These are phyloP conservation scores for Helianthus tuberosus DNA, from an alignment of 129 eudicot species.

Conservation along the genomic window DNA sequence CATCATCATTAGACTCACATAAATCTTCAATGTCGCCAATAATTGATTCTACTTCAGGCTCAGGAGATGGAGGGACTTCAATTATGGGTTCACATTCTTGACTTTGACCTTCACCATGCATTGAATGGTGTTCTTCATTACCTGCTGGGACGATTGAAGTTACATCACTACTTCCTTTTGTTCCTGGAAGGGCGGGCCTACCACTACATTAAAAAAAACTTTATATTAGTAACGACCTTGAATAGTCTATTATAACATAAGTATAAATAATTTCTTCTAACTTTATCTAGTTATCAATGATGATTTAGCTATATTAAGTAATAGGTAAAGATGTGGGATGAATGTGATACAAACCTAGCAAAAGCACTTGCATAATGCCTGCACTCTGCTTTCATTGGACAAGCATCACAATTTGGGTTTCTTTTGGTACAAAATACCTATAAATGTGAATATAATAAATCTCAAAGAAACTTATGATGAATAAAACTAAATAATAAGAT, in stretches of 20 bases:
- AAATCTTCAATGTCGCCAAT: slow-evolving; percentile 49
- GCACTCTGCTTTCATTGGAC: slow-evolving; percentile 78
- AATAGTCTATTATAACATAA: not conserved
- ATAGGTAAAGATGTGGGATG: not conserved
- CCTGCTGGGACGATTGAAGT: slow-evolving; percentile 24
- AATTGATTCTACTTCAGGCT: slow-evolving; percentile 23
- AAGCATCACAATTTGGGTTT: slow-evolving; percentile 66
- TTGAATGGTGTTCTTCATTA: slow-evolving; percentile 15
- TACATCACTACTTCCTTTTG: slow-evolving; percentile 18
- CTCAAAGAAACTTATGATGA: not conserved
- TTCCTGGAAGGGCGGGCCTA: slow-evolving; percentile 42
- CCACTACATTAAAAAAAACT: slow-evolving; percentile 41
- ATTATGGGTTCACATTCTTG: slow-evolving; percentile 48
- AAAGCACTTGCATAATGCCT: slow-evolving; percentile 60
- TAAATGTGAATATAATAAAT: not conserved
- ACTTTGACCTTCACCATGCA: slow-evolving; percentile 12
- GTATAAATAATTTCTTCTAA: not conserved
- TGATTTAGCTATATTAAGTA: slow-evolving; percentile 6
- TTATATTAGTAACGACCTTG: slow-evolving; percentile 1
- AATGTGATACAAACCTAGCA: slow-evolving; percentile 56
- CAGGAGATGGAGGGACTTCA: slow-evolving; percentile 56
- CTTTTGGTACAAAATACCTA: slow-evolving; percentile 72
- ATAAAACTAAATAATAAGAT: not conserved
- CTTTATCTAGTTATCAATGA: slow-evolving; percentile 12
- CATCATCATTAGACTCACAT: slow-evolving; percentile 42